Conservation (phyloP, 2,329 filamentous ascomycete genomes). For the Fusarium albidum region DNA sequence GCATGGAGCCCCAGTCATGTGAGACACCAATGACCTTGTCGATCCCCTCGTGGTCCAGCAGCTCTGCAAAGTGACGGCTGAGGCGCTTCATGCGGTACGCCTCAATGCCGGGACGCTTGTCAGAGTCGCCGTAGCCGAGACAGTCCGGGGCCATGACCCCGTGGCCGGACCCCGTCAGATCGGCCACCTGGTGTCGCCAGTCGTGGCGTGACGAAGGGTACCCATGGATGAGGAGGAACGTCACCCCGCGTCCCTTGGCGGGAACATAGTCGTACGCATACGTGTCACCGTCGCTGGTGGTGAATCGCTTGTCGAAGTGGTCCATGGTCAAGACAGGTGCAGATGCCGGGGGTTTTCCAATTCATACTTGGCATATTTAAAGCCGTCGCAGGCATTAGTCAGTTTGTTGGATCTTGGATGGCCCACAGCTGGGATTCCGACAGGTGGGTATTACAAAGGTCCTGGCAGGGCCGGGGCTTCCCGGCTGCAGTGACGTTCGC, state of each 20-base stretch:
- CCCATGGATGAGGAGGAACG: conserved; percentile 31
- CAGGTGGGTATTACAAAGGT: background rate
- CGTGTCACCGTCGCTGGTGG: background rate
- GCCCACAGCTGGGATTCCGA: too few relatives aligned
- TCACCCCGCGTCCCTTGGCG: conserved; percentile 1
- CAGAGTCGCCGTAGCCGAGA: conserved; percentile 33
- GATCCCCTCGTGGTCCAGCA: conserved; percentile 20
- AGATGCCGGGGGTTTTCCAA: background rate
- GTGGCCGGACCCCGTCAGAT: conserved; percentile 22
- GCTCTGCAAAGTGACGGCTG: conserved; percentile 17
- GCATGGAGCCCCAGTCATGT: conserved; percentile 30
- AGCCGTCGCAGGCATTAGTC: background rate
- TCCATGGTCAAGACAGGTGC: background rate
- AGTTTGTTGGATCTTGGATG: too few relatives aligned
- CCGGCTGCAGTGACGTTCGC: background rate
- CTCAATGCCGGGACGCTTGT: conserved; percentile 18
- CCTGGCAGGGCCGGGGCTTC: background rate
- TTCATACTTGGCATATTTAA: background rate
- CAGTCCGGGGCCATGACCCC: conserved; percentile 30
- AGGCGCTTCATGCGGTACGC: conserved; percentile 23
- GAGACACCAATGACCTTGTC: conserved; percentile 22
- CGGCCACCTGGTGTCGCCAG: conserved; percentile 24
- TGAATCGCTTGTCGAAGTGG: conserved; percentile 4
- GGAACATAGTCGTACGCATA: conserved; percentile 23
- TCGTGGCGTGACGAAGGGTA: conserved; percentile 30